Percentiles rank a stretch among this genome's conserved stretches.
Evolutionary conservation across 1,284 basidiomycete species (phyloP).

Genomic region (Laetiporus sulphureus): DNA sequence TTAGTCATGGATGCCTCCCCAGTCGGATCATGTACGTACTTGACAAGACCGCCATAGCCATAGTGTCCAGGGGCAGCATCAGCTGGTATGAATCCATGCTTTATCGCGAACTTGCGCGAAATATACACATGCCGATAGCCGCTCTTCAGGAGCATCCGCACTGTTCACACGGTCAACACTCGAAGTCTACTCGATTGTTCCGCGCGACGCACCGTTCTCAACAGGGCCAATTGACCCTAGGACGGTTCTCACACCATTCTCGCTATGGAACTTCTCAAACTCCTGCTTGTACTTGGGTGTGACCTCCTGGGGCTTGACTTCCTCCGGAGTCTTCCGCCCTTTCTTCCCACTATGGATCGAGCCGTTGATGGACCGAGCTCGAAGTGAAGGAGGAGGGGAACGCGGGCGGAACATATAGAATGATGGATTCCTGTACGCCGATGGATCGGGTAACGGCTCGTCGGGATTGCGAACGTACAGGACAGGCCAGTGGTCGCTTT

Average conservation of each 20-base stretch:
- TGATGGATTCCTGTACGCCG: constrained; percentile 59
- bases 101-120: constrained; percentile 86
- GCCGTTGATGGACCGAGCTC: constrained; percentile 18
- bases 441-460: constrained; percentile 48
- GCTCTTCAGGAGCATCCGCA: constrained; percentile 90
- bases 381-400: constrained; percentile 18
- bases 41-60: constrained; percentile 80
- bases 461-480: constrained; percentile 62
- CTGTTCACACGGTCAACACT: constrained; percentile 32
- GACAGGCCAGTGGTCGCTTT: constrained; percentile 35
- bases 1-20: too few relatives aligned
- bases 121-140: constrained; percentile 95
- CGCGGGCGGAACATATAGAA: constrained; percentile 59
- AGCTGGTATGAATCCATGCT: constrained; percentile 84
- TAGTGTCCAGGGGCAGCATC: constrained; percentile 81
- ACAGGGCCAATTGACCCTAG: constrained; percentile 89
- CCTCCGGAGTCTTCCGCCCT: constrained; percentile 29
- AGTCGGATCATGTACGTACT: too few relatives aligned
- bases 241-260: constrained; percentile 92
- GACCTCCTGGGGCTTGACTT: constrained; percentile 25
- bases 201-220: constrained; percentile 59
- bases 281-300: constrained; percentile 65
- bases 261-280: constrained; percentile 81
- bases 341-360: constrained; percentile 32
- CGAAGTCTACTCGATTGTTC: background rate